A percentile compares a stretch with the other conserved stretches of the same genome.
These are phyloP conservation scores for Penicillium canescens DNA, from an alignment of 495 filamentous ascomycete genomes.

Conservation along the genomic window DNA sequence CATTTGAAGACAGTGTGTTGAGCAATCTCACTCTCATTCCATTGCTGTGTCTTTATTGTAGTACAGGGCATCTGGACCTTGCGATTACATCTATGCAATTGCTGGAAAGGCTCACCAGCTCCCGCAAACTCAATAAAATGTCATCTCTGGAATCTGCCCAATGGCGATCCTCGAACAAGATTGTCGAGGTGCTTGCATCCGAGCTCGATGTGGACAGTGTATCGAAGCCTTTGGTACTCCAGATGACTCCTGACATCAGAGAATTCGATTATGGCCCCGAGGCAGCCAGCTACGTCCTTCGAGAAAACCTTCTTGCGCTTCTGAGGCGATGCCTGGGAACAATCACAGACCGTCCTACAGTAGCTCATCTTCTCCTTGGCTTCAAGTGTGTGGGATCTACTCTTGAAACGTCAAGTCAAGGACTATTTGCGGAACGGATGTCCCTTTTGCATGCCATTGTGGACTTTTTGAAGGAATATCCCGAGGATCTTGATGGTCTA, in stretches of 20 bases:
- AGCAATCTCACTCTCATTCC: conserved; percentile 74
- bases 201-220: conserved; percentile 70
- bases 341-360: conserved; percentile 69
- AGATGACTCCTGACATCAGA: conserved; percentile 58
- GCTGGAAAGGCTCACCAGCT: conserved; percentile 81
- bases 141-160: conserved; percentile 41
- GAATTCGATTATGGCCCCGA: conserved; percentile 65
- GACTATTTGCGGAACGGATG: conserved; percentile 62
- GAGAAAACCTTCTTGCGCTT: conserved; percentile 77
- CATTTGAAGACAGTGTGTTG: conserved; percentile 89
- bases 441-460: conserved; percentile 86
- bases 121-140: conserved; percentile 66
- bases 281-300: conserved; percentile 70
- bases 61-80: conserved; percentile 73
- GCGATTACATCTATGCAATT: conserved; percentile 75
- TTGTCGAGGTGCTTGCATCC: conserved; percentile 74
- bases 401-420: conserved; percentile 61
- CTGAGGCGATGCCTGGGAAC: conserved; percentile 74
- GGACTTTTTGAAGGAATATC: conserved; percentile 61
- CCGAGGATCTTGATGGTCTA: conserved; percentile 57
- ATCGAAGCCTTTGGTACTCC: conserved; percentile 62
- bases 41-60: conserved; percentile 79
- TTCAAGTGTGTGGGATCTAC: conserved; percentile 70
- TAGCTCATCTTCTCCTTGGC: conserved; percentile 89
- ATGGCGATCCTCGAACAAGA: conserved; percentile 68